Evolutionary conservation across 495 filamentous ascomycete genomes (phyloP).

Genomic region (Neurospora sp.): DNA sequence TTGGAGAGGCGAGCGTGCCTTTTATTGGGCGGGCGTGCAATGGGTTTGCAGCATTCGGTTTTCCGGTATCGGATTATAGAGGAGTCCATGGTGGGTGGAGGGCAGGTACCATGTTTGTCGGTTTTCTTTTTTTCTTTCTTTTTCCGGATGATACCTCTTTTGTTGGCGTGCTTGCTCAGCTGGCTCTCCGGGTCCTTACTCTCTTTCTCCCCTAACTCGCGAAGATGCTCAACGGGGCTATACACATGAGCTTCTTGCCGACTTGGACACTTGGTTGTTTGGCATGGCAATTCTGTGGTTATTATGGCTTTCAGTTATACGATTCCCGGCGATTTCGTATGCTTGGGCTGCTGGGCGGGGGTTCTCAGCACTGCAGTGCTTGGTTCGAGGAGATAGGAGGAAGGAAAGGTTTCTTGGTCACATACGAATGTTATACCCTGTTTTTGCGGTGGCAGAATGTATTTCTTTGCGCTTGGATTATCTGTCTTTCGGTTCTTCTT

Average conservation of each 20-base stretch:
- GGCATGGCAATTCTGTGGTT: not conserved
- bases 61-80: slow-evolving; percentile 16
- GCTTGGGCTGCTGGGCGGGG: not conserved
- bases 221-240: not conserved
- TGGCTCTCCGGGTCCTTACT: not conserved
- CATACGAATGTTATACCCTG: not conserved
- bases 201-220: not conserved
- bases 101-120: not conserved
- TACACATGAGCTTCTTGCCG: not conserved
- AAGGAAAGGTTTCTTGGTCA: not conserved
- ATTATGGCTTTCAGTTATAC: not conserved
- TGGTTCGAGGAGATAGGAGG: not conserved
- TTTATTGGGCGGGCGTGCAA: slow-evolving; percentile 8
- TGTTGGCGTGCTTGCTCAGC: slow-evolving; percentile 1
- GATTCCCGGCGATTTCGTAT: not conserved
- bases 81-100: slow-evolving; percentile 16
- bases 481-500: not conserved
- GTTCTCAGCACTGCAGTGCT: not conserved
- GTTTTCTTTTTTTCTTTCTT: not conserved
- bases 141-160: slow-evolving; percentile 12
- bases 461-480: not conserved
- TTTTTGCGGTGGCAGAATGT: not conserved
- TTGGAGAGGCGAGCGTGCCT: slow-evolving; percentile 17
- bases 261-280: not conserved
- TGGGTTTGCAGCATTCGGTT: slow-evolving; percentile 11